Base-by-base conservation (phyloP, 306 rosid genomes). In the Mimosa bimucronata region DNA sequence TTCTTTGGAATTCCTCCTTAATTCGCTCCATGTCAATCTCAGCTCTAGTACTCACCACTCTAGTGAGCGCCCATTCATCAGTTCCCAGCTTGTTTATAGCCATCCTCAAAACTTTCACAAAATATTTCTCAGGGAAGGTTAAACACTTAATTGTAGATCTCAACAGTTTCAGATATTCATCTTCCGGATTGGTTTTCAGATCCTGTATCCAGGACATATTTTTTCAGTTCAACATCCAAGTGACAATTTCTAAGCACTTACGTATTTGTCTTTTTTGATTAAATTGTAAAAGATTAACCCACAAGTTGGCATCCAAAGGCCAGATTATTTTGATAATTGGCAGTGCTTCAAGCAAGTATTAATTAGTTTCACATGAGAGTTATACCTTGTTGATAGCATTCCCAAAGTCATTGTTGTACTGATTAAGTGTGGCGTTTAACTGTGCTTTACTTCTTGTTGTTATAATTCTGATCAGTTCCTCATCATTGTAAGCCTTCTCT, bases 1-100 rank as follows among this genome's bases (percentile, higher is more conserved):
- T 88, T 74, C 87, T 88, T 72, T 87, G 92, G 79, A 90, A 91
- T 74, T 91, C 98, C 74, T 95, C 97, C 12, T 85, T 89, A 61
- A 95, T 90, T 48, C 93, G 86, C 52, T 82, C 73, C 93, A 95
- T 53, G 81, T 95, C 98, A 74, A 91, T 80, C 88, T 95, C 99
- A 6, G 98, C 96, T 80, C 98, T 85, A 73, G 96, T 90, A 52
- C 97, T 45, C 48, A 93, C 84, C 76, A 95, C 97, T 83, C 99
- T 90, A 15, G 98, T 86, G 37, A 93, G 97, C 7, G 82, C 98
- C 87, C 89, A 52, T 76, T 91, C 99, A 31, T 95, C 98, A 34
- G 97, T 95, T 44, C 99, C 98, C 58, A 76, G 3, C 87, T 85
- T 91, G 86, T 91, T 91, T 79, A 93, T 81, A 28, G 87, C 92